A percentile compares a stretch with the other conserved stretches of the same genome.
Evolutionary conservation across 352 stramenopile genomes (phyloP).

Genomic region (Globisporangium splendens): DNA sequence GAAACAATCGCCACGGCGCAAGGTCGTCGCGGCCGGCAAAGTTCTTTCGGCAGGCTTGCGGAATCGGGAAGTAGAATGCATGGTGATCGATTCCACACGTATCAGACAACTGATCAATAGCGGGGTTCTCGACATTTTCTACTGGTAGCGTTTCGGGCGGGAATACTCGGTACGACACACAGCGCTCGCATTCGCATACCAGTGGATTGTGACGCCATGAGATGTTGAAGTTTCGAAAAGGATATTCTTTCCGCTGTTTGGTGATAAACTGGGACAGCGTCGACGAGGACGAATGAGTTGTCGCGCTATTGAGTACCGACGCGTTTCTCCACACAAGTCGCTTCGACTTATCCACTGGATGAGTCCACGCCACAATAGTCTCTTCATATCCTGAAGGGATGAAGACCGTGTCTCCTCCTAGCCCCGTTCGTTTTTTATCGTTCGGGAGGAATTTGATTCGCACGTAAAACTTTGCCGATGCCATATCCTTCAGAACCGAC

Average conservation of each 20-base stretch:
- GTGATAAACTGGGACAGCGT: slow-evolving; percentile 22
- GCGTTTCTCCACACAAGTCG: slow-evolving; percentile 26
- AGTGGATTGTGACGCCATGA: slow-evolving; percentile 65
- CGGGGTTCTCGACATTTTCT: background rate
- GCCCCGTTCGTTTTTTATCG: slow-evolving; percentile 47
- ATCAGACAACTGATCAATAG: background rate
- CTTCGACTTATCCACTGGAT: slow-evolving; percentile 65
- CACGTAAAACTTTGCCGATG: slow-evolving; percentile 66
- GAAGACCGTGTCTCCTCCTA: slow-evolving; percentile 47
- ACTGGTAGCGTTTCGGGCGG: slow-evolving; percentile 1
- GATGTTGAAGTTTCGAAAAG: slow-evolving; percentile 77
- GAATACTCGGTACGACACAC: slow-evolving; percentile 24
- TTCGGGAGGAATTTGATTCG: slow-evolving; percentile 80
- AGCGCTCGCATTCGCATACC: slow-evolving; percentile 51
- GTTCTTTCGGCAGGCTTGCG: slow-evolving; percentile 71
- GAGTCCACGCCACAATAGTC: slow-evolving; percentile 68
- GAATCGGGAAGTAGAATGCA: slow-evolving; percentile 79
- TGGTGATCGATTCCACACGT: slow-evolving; percentile 73
- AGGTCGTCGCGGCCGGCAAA: slow-evolving; percentile 74
- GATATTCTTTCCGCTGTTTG: slow-evolving; percentile 59
- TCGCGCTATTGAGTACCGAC: slow-evolving; percentile 3
- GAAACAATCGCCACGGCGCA: slow-evolving; percentile 71
- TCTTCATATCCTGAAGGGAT: slow-evolving; percentile 65
- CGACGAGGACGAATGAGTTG: slow-evolving; percentile 15
- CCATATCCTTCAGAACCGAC: slow-evolving; percentile 54